Evolutionary conservation across 2,329 filamentous ascomycete genomes (phyloP).

Genomic region (Cercospora brassicicola): DNA sequence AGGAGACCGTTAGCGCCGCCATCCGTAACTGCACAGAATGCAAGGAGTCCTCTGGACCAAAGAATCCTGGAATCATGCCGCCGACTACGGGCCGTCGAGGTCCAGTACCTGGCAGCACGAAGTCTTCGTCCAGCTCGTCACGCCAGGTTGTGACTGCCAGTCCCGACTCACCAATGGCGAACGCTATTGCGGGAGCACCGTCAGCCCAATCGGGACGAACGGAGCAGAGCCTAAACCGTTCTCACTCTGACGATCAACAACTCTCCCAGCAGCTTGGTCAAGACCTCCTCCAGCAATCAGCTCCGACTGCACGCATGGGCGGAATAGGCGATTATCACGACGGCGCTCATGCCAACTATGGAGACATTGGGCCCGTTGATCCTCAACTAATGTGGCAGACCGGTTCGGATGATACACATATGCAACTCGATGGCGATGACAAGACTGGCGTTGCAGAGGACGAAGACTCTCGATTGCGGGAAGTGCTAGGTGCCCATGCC

Average conservation of each 20-base stretch:
- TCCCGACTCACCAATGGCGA: constrained; percentile 15
- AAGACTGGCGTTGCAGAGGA: constrained; percentile 3
- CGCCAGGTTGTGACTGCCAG: constrained; percentile 19
- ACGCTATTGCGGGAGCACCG: constrained; percentile 16
- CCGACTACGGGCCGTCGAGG: constrained; percentile 12
- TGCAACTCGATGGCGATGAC: constrained; percentile 6
- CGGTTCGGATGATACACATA: background rate
- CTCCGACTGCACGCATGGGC: constrained; percentile 35
- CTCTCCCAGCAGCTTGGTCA: constrained; percentile 3
- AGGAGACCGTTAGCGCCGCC: constrained; percentile 92
- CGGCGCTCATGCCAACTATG: background rate
- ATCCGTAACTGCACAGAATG: constrained; percentile 90
- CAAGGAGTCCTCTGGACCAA: constrained; percentile 65
- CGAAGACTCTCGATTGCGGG: constrained; percentile 5
- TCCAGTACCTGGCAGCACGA: constrained; percentile 7
- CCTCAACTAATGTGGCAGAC: constrained; percentile 14
- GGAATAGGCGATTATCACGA: constrained; percentile 22
- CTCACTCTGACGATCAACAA: background rate
- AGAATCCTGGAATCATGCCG: constrained; percentile 15
- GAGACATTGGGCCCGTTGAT: constrained; percentile 10
- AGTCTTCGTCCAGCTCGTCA: background rate
- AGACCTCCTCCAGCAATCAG: constrained; percentile 16
- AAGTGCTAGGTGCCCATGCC: constrained; percentile 6
- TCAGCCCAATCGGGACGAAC: background rate
- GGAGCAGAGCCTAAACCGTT: background rate